Evolutionary conservation across 176 grass and related monocot species (phyloP).

Genomic region (Calamus simplicifolius): DNA sequence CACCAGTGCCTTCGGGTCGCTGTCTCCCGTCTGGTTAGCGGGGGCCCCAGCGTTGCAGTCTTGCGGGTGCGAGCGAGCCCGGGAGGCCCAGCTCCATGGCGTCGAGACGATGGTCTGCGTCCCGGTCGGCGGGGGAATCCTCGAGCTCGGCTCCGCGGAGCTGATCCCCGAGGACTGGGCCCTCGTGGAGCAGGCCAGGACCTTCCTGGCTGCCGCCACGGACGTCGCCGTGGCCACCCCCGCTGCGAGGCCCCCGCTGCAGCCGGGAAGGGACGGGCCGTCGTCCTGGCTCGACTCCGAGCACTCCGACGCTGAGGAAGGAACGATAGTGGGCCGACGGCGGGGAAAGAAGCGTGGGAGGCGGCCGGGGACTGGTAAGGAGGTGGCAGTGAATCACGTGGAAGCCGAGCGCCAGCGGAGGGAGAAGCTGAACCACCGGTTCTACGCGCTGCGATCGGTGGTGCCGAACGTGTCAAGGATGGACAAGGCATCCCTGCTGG

Average conservation of each 20-base stretch:
- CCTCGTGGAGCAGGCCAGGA: constrained; percentile 14
- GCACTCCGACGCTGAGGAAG: constrained; percentile 22
- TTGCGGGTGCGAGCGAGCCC: constrained; percentile 15
- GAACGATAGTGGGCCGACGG: neutral
- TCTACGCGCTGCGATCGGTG: constrained; percentile 39
- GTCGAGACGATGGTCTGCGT: constrained; percentile 28
- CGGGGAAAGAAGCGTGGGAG: constrained; percentile 30
- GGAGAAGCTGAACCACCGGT: constrained; percentile 39
- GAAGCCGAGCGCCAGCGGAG: constrained; percentile 41
- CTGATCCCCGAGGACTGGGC: constrained; percentile 14
- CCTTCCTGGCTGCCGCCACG: constrained; percentile 4
- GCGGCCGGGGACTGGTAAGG: constrained; percentile 20
- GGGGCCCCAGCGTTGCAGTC: constrained; percentile 10
- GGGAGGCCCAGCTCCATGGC: constrained; percentile 23
- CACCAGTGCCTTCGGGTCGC: neutral
- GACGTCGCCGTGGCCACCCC: neutral
- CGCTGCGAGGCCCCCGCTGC: neutral
- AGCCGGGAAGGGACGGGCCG: neutral
- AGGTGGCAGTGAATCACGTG: constrained; percentile 31
- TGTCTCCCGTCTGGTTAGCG: constrained; percentile 15
- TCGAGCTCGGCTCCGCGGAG: constrained; percentile 29
- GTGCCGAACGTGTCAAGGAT: constrained; percentile 41
- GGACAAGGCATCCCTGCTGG: constrained; percentile 47
- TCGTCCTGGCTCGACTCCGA: constrained; percentile 16
- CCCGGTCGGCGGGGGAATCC: constrained; percentile 15